Evolutionary conservation across 2,329 filamentous ascomycete species (phyloP).

Genomic region (Botrytis fragariae): DNA sequence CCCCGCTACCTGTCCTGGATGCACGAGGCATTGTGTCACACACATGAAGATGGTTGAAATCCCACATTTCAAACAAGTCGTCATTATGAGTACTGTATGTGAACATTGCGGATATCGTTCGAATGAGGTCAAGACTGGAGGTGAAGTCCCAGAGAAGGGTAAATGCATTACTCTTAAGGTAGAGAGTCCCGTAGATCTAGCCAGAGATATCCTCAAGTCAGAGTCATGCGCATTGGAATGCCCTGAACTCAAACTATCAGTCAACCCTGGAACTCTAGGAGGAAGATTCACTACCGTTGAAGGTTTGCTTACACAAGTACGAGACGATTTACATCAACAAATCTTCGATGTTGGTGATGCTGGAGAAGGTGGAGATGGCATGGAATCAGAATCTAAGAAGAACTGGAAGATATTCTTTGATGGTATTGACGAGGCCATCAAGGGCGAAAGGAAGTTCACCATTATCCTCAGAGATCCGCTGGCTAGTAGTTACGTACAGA

Average conservation of each 20-base stretch:
- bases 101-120: slow-evolving; percentile 89
- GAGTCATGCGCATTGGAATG: slow-evolving; percentile 87
- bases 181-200: slow-evolving; percentile 67
- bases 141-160: slow-evolving; percentile 82
- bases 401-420: slow-evolving; percentile 83
- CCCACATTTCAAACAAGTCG: slow-evolving; percentile 95
- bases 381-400: slow-evolving; percentile 60
- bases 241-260: slow-evolving; percentile 79
- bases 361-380: slow-evolving; percentile 71
- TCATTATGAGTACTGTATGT: slow-evolving; percentile 92
- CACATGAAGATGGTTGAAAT: slow-evolving; percentile 99
- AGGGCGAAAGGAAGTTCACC: slow-evolving; percentile 75
- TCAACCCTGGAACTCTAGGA: slow-evolving; percentile 91
- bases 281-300: slow-evolving; percentile 97
- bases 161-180: slow-evolving; percentile 79
- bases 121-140: slow-evolving; percentile 97
- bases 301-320: slow-evolving; percentile 86
- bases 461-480: slow-evolving; percentile 84
- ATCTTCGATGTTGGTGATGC: slow-evolving; percentile 73
- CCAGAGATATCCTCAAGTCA: slow-evolving; percentile 91
- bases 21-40: slow-evolving; percentile 79
- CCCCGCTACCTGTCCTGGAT: slow-evolving; percentile 87
- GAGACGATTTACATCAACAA: slow-evolving; percentile 80
- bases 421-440: slow-evolving; percentile 72
- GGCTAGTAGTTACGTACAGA: slow-evolving; percentile 91